A percentile compares a stretch with the other conserved stretches of the same genome.
These are phyloP conservation scores for Paragyromitra xinjiangensis DNA, from an alignment of 495 filamentous ascomycete species.

Conservation along the genomic window DNA sequence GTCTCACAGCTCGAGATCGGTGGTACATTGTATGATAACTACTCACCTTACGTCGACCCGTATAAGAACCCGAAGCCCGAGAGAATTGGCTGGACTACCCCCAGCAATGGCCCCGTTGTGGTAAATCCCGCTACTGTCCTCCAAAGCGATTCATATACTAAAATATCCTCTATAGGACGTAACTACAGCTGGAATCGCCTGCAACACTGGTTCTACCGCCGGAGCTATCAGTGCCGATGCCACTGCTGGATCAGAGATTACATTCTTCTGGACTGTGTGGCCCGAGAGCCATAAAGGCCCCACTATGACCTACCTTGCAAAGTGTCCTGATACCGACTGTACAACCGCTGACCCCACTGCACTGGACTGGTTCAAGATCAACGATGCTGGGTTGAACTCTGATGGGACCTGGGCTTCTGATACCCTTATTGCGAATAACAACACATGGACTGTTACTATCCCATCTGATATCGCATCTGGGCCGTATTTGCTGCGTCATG, in stretches of 20 bases:
- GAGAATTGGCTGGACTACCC: constrained; percentile 65
- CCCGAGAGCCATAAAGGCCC: constrained; percentile 73
- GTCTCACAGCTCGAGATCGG: constrained; percentile 70
- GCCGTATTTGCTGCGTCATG: constrained; percentile 82
- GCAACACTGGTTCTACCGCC: constrained; percentile 67
- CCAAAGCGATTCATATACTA: neutral
- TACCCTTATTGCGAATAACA: constrained; percentile 70
- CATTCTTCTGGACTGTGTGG: constrained; percentile 74
- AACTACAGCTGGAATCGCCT: constrained; percentile 70
- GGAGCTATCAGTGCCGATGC: constrained; percentile 61
- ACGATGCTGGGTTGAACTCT: constrained; percentile 68
- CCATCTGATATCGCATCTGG: constrained; percentile 71
- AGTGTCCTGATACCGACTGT: constrained; percentile 73
- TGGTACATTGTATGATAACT: constrained; percentile 64
- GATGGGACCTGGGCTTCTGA: constrained; percentile 75
- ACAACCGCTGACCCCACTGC: constrained; percentile 69
- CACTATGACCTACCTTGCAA: constrained; percentile 76
- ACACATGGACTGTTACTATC: constrained; percentile 74
- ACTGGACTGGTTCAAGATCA: constrained; percentile 80
- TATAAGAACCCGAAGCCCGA: constrained; percentile 59
- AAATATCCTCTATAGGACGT: constrained; percentile 50
- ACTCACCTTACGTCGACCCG: constrained; percentile 61
- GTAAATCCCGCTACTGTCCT: neutral
- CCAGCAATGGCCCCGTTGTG: constrained; percentile 65
- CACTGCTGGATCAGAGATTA: constrained; percentile 66